Conservation (phyloP, 345 rosid species). For the Passiflora organensis region DNA sequence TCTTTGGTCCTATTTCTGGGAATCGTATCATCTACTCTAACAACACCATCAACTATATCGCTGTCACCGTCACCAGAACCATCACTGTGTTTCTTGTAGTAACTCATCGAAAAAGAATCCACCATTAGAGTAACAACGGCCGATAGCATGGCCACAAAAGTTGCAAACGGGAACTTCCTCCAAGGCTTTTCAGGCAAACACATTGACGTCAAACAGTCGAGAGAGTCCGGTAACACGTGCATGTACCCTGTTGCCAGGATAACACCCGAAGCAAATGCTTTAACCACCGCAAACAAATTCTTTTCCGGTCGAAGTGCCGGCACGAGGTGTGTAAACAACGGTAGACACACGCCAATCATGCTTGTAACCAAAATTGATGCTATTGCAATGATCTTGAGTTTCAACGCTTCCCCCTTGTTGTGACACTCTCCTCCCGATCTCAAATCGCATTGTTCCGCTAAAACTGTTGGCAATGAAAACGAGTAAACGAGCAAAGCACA, state of each 20-base stretch:
- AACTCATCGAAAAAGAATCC: conserved; percentile 34
- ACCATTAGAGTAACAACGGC: conserved; percentile 37
- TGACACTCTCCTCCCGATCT: conserved; percentile 11
- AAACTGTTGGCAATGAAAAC: not conserved
- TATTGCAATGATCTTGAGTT: conserved; percentile 26
- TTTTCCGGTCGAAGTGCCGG: conserved; percentile 26
- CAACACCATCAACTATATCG: not conserved
- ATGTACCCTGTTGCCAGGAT: conserved; percentile 42
- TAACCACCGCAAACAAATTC: conserved; percentile 19
- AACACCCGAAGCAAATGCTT: conserved; percentile 36
- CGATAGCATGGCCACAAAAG: conserved; percentile 40
- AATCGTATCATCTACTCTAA: no score
- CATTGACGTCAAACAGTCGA: conserved; percentile 15
- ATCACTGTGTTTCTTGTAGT: conserved; percentile 16
- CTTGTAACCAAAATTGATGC: conserved; percentile 27
- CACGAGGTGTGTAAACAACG: conserved; percentile 12
- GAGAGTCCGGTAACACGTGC: conserved; percentile 45
- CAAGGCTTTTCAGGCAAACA: conserved; percentile 35
- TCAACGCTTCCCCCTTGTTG: conserved; percentile 16
- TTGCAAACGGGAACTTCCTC: conserved; percentile 40
- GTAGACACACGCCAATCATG: conserved; percentile 33
- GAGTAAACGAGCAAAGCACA: not conserved
- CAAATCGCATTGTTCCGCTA: conserved; percentile 7
- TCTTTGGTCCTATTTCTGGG: not conserved
- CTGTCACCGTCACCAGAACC: not conserved